Evolutionary conservation across 2,329 filamentous ascomycete species (phyloP), one percentile per base, ranked within the genome.

Genomic region (Annulohypoxylon truncatum): DNA sequence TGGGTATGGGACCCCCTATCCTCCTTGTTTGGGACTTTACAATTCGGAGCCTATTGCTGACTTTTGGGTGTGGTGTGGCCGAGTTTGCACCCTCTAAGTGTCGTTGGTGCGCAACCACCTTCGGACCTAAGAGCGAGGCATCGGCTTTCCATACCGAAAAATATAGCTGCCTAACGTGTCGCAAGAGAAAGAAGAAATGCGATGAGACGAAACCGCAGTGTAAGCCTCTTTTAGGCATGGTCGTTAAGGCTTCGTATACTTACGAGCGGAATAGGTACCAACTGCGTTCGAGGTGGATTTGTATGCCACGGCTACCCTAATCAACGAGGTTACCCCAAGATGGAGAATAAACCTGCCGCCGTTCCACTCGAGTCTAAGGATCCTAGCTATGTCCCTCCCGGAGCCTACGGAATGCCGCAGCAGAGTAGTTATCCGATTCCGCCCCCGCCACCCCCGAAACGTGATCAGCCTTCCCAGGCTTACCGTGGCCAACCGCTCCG

Each of bases 181-280:
- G 95, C 65, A 88, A 89, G 76, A 87, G 95, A 64, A 98, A 98
- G 86, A 98, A 98, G 88, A 98, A 98, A 81, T 98, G 96, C 76
- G 95, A 98, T 77, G 96, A 98, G 82, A 87, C 87, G 57, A 96
- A 97, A 78, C 96, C 96, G 24, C 89, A 93, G 79, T 98, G 96
- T 96, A 84, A 84, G 92, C 84, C 33, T 48, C 1, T 29, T 22
- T n/a, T 4, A 13, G 18, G 8, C 42, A 46, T 40, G 42, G 26
- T 20, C 26, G 50, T 29, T 18, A 15, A 47, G n/a, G 31, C 13
- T 13, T 44, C 66, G 50, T 73, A 68, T 69, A 50, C 71, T 74
- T 40, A 69, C 52, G 47, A 29, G 35, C 67, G 66, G 66, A 61
- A 64, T 69, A 95, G 92, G 92, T 81, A 92, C 90, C 77, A 98